Base-by-base conservation (phyloP, 495 filamentous ascomycete species). In the Sabuloglossum arenarium region DNA sequence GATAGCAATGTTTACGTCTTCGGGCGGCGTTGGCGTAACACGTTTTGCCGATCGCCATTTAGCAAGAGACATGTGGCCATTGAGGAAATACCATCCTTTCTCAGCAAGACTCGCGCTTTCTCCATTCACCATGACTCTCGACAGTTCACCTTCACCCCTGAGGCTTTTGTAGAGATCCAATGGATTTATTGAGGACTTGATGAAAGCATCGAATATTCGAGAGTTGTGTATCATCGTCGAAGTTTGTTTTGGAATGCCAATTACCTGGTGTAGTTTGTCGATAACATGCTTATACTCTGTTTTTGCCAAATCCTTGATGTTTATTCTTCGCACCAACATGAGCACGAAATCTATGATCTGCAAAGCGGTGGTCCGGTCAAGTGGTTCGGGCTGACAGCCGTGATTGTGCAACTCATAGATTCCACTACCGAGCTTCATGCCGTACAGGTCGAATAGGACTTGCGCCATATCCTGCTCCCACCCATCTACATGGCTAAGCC, bases 41-140 rank as follows among this genome's bases (percentile, higher is more conserved):
- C 87, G 78, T 60, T 95, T 88, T 61, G 87, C 85, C 34, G 83
- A 82, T 39, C 86, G 83, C 63, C 95, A 94, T 58, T 85, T 90
- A 47, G 85, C 85, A 32, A 99, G 73, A 6, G 86, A 77, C 45
- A 93, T 84, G 72, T 89, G 81, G 19, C 91, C 91, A 51, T 90
- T 77, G 21, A 96, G 71, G 65, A 91, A 97, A 65, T 85, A 96
- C 85, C 94, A 94, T 16, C 88, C 85, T 57, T 88, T 88, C 42
- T 79, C 75, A 1, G 90, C 88, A 16, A 89, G 77, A 3, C 70
- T 59, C 6, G 76, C 73, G 46, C 71, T 73, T 56, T 80, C 67
- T 0, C 68, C 70, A 43, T 70, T 65, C 8, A 81, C 70, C 1
- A 70, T 62, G 37, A 71, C 70, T 34, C 75, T 71, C 29, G 76